Evolutionary conservation across 164 flowering plant genomes (phyloP).

Genomic region (Tetracentron sinense): DNA sequence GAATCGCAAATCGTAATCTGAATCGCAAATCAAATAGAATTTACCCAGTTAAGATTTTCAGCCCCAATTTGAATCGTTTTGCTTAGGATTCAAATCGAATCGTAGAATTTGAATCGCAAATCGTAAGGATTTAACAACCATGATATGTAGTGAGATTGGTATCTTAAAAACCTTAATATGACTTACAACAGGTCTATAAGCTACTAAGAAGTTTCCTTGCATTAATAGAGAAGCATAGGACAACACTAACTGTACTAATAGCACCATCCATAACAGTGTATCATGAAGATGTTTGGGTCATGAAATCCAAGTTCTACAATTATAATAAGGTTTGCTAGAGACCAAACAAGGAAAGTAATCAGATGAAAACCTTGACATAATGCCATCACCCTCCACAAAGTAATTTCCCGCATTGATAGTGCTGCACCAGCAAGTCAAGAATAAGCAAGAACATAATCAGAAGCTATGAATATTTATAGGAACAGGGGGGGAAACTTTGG

Average conservation of each 20-base stretch:
- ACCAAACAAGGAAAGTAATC: neutral
- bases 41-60: no score
- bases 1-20: no score
- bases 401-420: slow-evolving; percentile 13
- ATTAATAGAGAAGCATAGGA: neutral
- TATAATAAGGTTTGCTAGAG: slow-evolving; percentile 2
- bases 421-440: slow-evolving; percentile 32
- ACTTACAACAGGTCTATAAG: neutral
- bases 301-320: neutral
- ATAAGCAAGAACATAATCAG: slow-evolving; percentile 8
- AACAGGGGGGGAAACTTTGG: neutral
- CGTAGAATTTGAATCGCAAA: no score
- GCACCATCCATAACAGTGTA: neutral
- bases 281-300: neutral
- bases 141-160: neutral
- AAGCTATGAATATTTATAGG: neutral
- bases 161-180: neutral
- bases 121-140: no score
- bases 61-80: no score
- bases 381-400: slow-evolving; percentile 17
- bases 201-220: neutral
- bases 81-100: no score
- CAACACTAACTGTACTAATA: neutral
- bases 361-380: slow-evolving; percentile 34
- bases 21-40: no score